Conservation (phyloP, 2,329 filamentous ascomycete species). For the Aspergillus fijiensis region DNA sequence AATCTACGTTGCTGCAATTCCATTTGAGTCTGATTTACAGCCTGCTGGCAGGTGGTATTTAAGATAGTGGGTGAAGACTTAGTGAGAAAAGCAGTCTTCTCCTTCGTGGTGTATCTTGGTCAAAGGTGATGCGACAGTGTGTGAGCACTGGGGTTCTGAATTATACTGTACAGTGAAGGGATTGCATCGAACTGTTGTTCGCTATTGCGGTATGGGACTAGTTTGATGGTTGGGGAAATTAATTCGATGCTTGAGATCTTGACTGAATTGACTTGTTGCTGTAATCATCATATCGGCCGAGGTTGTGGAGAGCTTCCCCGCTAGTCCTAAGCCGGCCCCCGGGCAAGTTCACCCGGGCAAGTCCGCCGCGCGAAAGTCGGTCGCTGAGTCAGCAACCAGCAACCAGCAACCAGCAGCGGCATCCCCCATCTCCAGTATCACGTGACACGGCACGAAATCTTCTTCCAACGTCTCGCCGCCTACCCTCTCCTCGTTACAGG, state of each 20-base stretch:
- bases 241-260: no score
- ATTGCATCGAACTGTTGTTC: neutral
- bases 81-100: neutral
- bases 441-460: constrained; percentile 33
- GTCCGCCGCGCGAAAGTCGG: neutral
- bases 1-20: neutral
- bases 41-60: neutral
- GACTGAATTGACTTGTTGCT: no score
- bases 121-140: neutral
- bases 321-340: constrained; percentile 12
- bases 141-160: neutral
- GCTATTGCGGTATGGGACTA: neutral
- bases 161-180: neutral
- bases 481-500: constrained; percentile 33
- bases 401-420: no score
- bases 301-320: neutral
- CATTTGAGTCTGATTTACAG: neutral
- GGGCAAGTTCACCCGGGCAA: neutral
- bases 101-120: neutral
- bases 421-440: constrained; percentile 5
- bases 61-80: neutral
- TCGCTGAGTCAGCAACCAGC: constrained; percentile 25
- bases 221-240: no score
- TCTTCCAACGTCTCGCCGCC: constrained; percentile 33
- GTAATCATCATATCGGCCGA: neutral